A percentile compares a stretch with the other conserved stretches of the same genome.
Conservation (phyloP, 345 rosid species). For the Chamaenerion angustifolium region DNA sequence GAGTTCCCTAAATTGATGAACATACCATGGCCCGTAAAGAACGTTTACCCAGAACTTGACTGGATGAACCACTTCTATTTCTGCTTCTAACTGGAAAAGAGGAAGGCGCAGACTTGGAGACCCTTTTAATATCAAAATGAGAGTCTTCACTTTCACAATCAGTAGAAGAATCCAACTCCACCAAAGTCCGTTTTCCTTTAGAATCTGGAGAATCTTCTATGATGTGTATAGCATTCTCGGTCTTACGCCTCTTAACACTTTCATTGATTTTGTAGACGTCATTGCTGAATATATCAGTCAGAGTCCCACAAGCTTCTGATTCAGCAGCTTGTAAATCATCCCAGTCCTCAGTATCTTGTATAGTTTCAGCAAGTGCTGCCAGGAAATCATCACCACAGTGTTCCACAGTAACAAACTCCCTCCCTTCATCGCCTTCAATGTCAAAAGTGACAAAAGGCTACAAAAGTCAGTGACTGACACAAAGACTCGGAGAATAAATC, state of each 20-base stretch:
- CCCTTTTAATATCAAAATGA: constrained; percentile 11
- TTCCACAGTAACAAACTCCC: constrained; percentile 69
- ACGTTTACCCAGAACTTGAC: constrained; percentile 12
- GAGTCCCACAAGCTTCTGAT: constrained; percentile 64
- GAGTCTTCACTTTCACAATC: constrained; percentile 30
- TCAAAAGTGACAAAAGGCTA: not conserved
- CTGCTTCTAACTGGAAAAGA: constrained; percentile 4
- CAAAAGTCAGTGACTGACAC: not conserved
- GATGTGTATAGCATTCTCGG: constrained; percentile 19
- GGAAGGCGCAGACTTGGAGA: constrained; percentile 5
- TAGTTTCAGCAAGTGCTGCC: constrained; percentile 60
- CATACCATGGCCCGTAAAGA: constrained; percentile 36
- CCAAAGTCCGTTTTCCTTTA: constrained; percentile 14
- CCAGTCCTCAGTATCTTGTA: constrained; percentile 77
- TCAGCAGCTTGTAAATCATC: constrained; percentile 60
- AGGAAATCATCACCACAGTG: constrained; percentile 79
- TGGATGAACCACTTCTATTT: not conserved
- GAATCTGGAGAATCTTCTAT: constrained; percentile 41
- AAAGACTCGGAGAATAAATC: too few species aligned
- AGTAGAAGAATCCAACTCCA: constrained; percentile 48
- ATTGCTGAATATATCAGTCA: constrained; percentile 37
- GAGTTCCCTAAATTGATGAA: not conserved
- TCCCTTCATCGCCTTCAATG: constrained; percentile 60
- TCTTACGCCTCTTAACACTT: constrained; percentile 8
- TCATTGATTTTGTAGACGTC: constrained; percentile 8